Evolutionary conservation across 2,329 filamentous ascomycete genomes (phyloP).

Genomic region (Fusarium sp.): DNA sequence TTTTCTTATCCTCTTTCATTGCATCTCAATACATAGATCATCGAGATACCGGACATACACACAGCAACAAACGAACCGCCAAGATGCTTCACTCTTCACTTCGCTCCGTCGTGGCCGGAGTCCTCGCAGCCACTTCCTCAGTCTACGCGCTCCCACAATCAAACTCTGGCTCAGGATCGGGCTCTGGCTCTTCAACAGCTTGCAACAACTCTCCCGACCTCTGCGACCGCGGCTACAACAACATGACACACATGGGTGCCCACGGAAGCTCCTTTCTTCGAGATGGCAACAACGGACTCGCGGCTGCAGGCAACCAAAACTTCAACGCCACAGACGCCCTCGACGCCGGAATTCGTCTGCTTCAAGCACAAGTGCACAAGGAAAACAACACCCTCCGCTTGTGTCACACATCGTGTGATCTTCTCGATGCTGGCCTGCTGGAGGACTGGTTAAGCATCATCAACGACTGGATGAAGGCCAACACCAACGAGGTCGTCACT

Average conservation of each 20-base stretch:
- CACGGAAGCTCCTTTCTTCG: conserved; percentile 81
- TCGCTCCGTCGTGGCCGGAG: conserved; percentile 38
- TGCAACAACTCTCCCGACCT: conserved; percentile 87
- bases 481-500: conserved; percentile 82
- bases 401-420: conserved; percentile 76
- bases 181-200: conserved; percentile 54
- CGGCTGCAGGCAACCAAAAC: conserved; percentile 78
- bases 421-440: conserved; percentile 78
- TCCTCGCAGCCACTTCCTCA: conserved; percentile 40
- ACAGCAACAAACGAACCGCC: conserved; percentile 3
- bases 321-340: conserved; percentile 79
- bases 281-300: conserved; percentile 70
- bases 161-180: conserved; percentile 36
- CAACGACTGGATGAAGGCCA: conserved; percentile 75
- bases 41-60: background rate
- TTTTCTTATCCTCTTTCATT: background rate
- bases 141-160: conserved; percentile 47
- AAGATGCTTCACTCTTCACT: conserved; percentile 45
- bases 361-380: conserved; percentile 79
- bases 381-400: conserved; percentile 70
- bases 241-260: conserved; percentile 82
- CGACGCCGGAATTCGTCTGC: conserved; percentile 76
- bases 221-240: conserved; percentile 78
- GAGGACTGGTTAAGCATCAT: conserved; percentile 73
- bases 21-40: background rate